Evolutionary conservation across 2,329 filamentous ascomycete genomes (phyloP).

Genomic region (Penicillium digitatum): DNA sequence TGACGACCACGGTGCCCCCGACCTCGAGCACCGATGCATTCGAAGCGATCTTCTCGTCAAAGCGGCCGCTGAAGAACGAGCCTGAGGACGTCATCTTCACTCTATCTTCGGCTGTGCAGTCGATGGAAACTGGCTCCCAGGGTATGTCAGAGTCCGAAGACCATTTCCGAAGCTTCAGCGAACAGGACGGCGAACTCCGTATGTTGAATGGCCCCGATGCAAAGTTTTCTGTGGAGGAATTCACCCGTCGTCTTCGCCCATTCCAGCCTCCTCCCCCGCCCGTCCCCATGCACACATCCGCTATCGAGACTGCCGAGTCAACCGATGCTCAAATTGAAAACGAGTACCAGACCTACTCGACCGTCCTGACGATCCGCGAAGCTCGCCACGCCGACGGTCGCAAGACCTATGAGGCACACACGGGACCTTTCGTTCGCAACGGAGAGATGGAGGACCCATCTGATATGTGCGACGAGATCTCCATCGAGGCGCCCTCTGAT

Average conservation of each 20-base stretch:
- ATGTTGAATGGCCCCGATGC: slow-evolving; percentile 55
- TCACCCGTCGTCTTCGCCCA: slow-evolving; percentile 68
- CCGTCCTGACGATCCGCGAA: slow-evolving; percentile 52
- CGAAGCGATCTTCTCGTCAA: slow-evolving; percentile 73
- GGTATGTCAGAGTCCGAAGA: slow-evolving; percentile 34
- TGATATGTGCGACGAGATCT: slow-evolving; percentile 25
- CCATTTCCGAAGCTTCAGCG: slow-evolving; percentile 26
- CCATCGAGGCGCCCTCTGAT: slow-evolving; percentile 55
- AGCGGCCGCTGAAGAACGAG: slow-evolving; percentile 45
- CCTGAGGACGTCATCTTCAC: slow-evolving; percentile 63
- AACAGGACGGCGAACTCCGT: slow-evolving; percentile 40
- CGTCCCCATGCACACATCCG: slow-evolving; percentile 48
- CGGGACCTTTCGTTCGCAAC: slow-evolving; percentile 47
- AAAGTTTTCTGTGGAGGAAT: slow-evolving; percentile 63
- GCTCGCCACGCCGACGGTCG: slow-evolving; percentile 49
- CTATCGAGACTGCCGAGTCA: slow-evolving; percentile 31
- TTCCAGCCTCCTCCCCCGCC: slow-evolving; percentile 84
- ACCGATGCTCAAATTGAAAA: slow-evolving; percentile 38
- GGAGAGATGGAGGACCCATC: slow-evolving; percentile 38
- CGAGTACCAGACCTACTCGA: slow-evolving; percentile 45
- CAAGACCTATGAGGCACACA: slow-evolving; percentile 51
- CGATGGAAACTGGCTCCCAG: slow-evolving; percentile 41
- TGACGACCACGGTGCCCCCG: slow-evolving; percentile 75
- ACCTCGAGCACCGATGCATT: slow-evolving; percentile 70
- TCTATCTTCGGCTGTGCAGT: slow-evolving; percentile 49